These are phyloP conservation scores for Ganoderma meredithae DNA, from an alignment of 1,284 basidiomycete species.

Conservation along the genomic window DNA sequence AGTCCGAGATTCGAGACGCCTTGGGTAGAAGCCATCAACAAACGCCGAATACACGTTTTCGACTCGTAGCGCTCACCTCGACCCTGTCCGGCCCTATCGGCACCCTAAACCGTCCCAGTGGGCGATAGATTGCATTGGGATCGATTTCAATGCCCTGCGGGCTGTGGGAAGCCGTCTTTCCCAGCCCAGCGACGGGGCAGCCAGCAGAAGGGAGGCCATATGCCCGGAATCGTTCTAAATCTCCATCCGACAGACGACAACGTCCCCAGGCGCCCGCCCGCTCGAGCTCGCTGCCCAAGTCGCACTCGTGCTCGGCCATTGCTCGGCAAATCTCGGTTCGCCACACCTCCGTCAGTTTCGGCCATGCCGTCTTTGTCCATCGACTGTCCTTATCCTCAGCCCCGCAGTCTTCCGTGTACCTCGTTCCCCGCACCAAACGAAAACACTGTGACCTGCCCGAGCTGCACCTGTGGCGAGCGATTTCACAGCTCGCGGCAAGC, in stretches of 20 bases:
- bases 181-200: not conserved
- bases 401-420: not conserved
- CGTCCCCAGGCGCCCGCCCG: not conserved
- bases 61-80: slow-evolving; percentile 6
- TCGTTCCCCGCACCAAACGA: no score
- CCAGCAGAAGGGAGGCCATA: not conserved
- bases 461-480: not conserved
- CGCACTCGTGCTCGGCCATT: slow-evolving; percentile 11
- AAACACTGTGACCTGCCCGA: not conserved
- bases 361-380: not conserved
- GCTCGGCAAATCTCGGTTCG: slow-evolving; percentile 14
- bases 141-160: not conserved
- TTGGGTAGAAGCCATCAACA: slow-evolving; percentile 7
- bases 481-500: slow-evolving; percentile 1
- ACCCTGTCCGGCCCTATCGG: slow-evolving; percentile 12
- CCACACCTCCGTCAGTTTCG: not conserved
- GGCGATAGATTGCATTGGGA: slow-evolving; percentile 6
- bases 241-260: slow-evolving; percentile 4
- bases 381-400: no score
- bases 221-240: slow-evolving; percentile 2
- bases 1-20: slow-evolving; percentile 24
- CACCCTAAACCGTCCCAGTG: slow-evolving; percentile 2
- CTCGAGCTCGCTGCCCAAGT: slow-evolving; percentile 19
- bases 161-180: not conserved
- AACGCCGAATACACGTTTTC: slow-evolving; percentile 23